Percentiles rank a stretch among this genome's conserved stretches.
Evolutionary conservation across 441 rosid genomes (phyloP).

Genomic region (Bocquillonia castaneifolia): DNA sequence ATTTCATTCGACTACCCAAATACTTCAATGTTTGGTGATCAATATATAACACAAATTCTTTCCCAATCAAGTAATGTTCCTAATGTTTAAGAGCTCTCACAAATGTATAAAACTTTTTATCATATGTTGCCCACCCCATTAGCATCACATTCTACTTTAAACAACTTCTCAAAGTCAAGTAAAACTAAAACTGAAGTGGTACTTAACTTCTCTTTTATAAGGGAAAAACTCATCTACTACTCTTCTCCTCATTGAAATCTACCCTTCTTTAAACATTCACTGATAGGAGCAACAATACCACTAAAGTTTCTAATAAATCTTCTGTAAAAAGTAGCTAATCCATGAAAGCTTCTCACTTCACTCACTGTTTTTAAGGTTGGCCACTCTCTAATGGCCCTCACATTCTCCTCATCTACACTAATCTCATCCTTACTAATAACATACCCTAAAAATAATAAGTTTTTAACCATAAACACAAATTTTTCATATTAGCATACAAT

Average conservation of each 20-base stretch:
- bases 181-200: neutral
- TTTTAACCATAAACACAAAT: neutral
- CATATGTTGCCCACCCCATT: neutral
- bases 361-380: neutral
- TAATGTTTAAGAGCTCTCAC: neutral
- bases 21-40: too few relatives aligned
- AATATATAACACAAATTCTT: too few relatives aligned
- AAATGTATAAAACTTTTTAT: neutral
- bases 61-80: too few relatives aligned
- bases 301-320: neutral
- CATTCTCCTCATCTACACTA: constrained; percentile 1
- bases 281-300: neutral
- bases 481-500: constrained; percentile 1
- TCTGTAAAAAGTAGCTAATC: neutral
- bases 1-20: too few relatives aligned
- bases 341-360: neutral
- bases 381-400: neutral
- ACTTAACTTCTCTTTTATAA: neutral
- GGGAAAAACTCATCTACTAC: neutral
- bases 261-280: neutral
- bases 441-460: neutral
- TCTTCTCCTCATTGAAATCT: neutral
- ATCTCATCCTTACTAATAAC: neutral
- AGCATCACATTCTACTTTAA: constrained; percentile 8
- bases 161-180: neutral